Percentiles rank a stretch among this genome's conserved stretches.
phyloP scores from a whole-genome alignment of 768 basidiomycete species.

The Panaeolus papilionaceus region DNA sequence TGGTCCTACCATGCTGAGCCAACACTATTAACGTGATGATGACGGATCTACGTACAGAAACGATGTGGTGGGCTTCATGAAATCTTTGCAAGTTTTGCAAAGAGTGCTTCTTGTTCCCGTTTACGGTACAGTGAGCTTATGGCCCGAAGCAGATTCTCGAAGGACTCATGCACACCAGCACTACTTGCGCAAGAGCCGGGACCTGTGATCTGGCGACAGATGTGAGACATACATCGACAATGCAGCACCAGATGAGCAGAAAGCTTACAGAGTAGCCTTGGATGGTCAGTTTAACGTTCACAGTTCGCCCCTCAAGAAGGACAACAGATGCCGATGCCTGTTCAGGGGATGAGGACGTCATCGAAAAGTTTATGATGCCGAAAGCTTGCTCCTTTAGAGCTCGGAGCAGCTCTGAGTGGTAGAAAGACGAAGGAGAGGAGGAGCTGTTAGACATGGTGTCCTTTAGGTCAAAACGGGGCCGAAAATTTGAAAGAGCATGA shows the following conservation, averaged over 20 bases:
- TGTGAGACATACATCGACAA: constrained; percentile 4
- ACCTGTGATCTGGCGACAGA: constrained; percentile 19
- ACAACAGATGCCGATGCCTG: constrained; percentile 61
- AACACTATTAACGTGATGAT: constrained; percentile 12
- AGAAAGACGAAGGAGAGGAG: constrained; percentile 39
- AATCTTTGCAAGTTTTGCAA: constrained; percentile 54
- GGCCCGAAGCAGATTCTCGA: constrained; percentile 62
- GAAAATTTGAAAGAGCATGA: constrained; percentile 27
- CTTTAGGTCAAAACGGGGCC: constrained; percentile 22
- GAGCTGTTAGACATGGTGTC: constrained; percentile 24
- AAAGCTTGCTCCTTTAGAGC: constrained; percentile 66
- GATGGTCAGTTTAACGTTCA: constrained; percentile 54
- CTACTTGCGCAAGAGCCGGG: neutral
- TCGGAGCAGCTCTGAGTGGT: constrained; percentile 54
- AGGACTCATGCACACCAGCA: constrained; percentile 52
- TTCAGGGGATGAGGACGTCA: constrained; percentile 44
- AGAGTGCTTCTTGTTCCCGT: constrained; percentile 52
- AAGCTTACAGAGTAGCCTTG: constrained; percentile 62
- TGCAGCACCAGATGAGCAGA: neutral
- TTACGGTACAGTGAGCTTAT: constrained; percentile 60
- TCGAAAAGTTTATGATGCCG: constrained; percentile 54
- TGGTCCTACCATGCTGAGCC: constrained; percentile 10
- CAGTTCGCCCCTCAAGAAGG: constrained; percentile 57
- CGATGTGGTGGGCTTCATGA: constrained; percentile 28
- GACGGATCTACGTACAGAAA: constrained; percentile 3